Evolutionary conservation across 257 asterid species (phyloP).

Genomic region (Solanum pimpinellifolium): DNA sequence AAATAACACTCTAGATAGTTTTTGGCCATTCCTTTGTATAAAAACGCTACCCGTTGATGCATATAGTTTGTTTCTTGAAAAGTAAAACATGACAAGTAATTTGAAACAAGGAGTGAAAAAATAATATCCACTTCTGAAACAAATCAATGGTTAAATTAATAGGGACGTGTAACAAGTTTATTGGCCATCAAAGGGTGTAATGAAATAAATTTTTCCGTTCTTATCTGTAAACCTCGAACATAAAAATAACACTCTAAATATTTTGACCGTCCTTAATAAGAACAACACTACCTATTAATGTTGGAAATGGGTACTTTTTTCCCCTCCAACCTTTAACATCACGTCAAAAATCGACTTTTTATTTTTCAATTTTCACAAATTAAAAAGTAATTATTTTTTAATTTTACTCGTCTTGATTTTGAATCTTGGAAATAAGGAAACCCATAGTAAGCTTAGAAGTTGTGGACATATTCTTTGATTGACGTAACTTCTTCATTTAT

Average conservation of each 20-base stretch:
- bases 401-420: background rate
- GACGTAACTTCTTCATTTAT: background rate
- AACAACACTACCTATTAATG: background rate
- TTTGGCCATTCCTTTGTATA: no score
- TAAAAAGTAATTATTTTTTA: no score
- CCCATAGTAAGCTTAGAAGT: no score
- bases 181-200: background rate
- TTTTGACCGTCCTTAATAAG: background rate
- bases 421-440: background rate
- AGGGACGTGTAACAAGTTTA: background rate
- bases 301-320: background rate
- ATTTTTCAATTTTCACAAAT: background rate
- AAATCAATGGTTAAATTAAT: no score
- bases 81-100: no score
- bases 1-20: no score
- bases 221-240: background rate
- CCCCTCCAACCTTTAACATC: background rate
- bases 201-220: no score
- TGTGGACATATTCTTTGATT: background rate
- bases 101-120: background rate
- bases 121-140: background rate
- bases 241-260: background rate
- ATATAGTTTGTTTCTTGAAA: background rate
- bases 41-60: no score
- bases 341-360: background rate